A percentile compares a stretch with the other conserved stretches of the same genome.
Conservation (phyloP, 495 filamentous ascomycete genomes). For the Paragyromitra xinjiangensis region DNA sequence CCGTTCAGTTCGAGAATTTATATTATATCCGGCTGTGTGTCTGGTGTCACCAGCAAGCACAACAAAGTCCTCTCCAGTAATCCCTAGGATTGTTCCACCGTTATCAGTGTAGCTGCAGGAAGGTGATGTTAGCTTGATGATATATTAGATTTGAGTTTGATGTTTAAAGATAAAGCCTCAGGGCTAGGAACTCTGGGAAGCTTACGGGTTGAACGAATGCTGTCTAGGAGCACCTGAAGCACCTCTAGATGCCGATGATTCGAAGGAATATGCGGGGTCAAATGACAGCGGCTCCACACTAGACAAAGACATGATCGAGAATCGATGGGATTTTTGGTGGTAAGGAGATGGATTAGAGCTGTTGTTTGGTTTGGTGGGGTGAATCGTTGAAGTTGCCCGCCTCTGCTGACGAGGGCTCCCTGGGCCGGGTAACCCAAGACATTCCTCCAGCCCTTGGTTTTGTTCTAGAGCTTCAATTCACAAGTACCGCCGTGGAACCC, state of each 20-base stretch:
- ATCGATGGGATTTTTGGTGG: conserved; percentile 18
- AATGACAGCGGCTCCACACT: conserved; percentile 60
- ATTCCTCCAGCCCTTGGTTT: neutral
- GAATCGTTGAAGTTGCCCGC: conserved; percentile 39
- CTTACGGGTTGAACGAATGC: conserved; percentile 94
- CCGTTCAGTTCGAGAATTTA: conserved; percentile 91
- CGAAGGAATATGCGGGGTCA: conserved; percentile 68
- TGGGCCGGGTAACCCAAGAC: conserved; percentile 45
- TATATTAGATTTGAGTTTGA: conserved; percentile 23
- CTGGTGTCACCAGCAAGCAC: conserved; percentile 97
- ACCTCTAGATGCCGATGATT: conserved; percentile 62
- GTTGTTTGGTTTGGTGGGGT: conserved; percentile 49
- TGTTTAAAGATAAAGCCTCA: conserved; percentile 24
- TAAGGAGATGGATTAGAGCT: conserved; percentile 40
- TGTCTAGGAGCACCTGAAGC: conserved; percentile 66
- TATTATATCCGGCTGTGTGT: conserved; percentile 94
- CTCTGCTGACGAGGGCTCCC: conserved; percentile 18
- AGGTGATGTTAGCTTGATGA: conserved; percentile 32
- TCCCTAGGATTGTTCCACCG: conserved; percentile 94
- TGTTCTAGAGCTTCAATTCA: conserved; percentile 29
- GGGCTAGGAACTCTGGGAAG: conserved; percentile 23
- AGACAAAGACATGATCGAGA: conserved; percentile 63
- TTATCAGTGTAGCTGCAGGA: conserved; percentile 91
- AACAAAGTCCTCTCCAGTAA: conserved; percentile 89
- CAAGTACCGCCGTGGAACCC: neutral